Evolutionary conservation across 768 basidiomycete species (phyloP).

Genomic region (Boletus tomentosulus): DNA sequence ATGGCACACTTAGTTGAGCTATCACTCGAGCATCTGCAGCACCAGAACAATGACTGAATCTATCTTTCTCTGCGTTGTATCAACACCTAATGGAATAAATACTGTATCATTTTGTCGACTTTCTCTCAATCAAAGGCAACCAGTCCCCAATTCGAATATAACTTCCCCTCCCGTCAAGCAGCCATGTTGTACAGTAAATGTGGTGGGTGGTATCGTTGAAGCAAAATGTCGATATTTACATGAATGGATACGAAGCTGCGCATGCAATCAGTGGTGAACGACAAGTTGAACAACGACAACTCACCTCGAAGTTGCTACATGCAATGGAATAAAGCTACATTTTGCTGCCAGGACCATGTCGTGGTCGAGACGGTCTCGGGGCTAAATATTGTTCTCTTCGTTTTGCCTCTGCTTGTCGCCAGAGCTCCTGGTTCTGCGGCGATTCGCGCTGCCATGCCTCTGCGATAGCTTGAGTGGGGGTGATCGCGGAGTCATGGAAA

Average conservation of each 20-base stretch:
- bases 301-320: slow-evolving; percentile 16
- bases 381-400: slow-evolving; percentile 42
- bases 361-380: slow-evolving; percentile 32
- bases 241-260: slow-evolving; percentile 29
- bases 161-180: slow-evolving; percentile 6
- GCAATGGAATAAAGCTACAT: slow-evolving; percentile 38
- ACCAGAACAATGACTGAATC: slow-evolving; percentile 16
- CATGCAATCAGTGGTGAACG: slow-evolving; percentile 3
- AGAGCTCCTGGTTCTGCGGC: slow-evolving; percentile 53
- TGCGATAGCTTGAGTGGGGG: slow-evolving; percentile 62
- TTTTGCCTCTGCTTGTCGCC: slow-evolving; percentile 54
- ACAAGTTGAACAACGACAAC: neutral
- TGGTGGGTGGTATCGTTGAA: slow-evolving; percentile 17
- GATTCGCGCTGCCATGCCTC: slow-evolving; percentile 65
- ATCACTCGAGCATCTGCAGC: slow-evolving; percentile 2
- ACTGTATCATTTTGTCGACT: slow-evolving; percentile 17
- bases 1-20: slow-evolving; percentile 13
- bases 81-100: slow-evolving; percentile 22
- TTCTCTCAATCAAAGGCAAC: slow-evolving; percentile 4
- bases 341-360: slow-evolving; percentile 44
- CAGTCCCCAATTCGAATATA: slow-evolving; percentile 13
- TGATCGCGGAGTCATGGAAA: slow-evolving; percentile 29
- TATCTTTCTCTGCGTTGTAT: slow-evolving; percentile 22
- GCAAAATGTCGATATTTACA: slow-evolving; percentile 28
- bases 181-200: slow-evolving; percentile 24